Evolutionary conservation across 148 eudicot genomes (phyloP), one percentile per base, ranked within the genome.

Genomic region (Rheum nobile): DNA sequence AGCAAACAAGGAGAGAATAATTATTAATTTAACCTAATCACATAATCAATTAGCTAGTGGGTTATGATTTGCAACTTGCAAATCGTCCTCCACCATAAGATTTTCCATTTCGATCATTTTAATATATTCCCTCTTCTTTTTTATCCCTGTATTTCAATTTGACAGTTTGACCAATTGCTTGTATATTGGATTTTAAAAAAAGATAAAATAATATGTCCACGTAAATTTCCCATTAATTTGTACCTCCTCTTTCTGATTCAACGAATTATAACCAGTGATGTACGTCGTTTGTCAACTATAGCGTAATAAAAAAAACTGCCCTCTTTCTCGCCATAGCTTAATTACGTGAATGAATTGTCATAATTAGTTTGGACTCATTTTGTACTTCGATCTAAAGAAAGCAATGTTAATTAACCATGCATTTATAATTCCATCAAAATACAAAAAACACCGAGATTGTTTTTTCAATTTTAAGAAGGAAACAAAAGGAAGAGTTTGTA

Each of bases 1-100:
- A 16, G 22, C 39, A 65, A 65, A n/a, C 4, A 34, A 65, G 22
- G 3, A 31, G 32, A 16, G 38, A 63, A 16, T 65, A 0, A 65
- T 65, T 31, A 65, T 65, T 65, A 32, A 34, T 17, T 65, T 65
- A 65, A 65, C 70, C 70, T 65, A 65, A 65, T 65, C 70, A 41
- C 70, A 32, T 16, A 32, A 32, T 65, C 10, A 32, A 65, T 31
- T 65, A 65, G 41, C 11, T 31, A 32, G 70, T 65, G 70, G 70
- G 14, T 17, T 63, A 32, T 9, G 34, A 8, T 63, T 63, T 65
- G 70, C 70, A 65, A 65, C 22, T 65, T 65, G 70, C 70, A 34
- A 59, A 65, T 65, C 41, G 10, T 65, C 17, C 70, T 65, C 38
- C 70, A 32, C 70, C 70, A 65, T 65, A 65, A 32, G 34, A 65